Evolutionary conservation across 139 green algal species (phyloP).

Genomic region (Closterium sp.): DNA sequence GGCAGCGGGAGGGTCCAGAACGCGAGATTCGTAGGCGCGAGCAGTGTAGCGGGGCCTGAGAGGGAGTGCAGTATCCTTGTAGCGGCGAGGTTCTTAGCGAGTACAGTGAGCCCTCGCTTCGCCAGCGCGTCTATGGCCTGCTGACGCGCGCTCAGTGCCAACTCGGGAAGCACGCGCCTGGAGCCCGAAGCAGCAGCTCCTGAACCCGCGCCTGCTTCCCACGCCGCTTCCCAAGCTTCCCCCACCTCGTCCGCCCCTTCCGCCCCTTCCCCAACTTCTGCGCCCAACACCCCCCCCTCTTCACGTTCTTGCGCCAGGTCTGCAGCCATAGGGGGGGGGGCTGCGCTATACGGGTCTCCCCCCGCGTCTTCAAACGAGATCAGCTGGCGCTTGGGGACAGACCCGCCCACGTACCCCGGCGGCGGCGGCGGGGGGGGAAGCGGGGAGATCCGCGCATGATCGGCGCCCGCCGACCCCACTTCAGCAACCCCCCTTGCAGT

Average conservation of each 20-base stretch:
- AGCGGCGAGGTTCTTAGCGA: background rate
- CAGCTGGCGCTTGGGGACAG: background rate
- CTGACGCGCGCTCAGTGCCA: background rate
- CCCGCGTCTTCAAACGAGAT: background rate
- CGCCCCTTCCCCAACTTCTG: too few species aligned
- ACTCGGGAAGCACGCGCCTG: background rate
- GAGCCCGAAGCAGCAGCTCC: background rate
- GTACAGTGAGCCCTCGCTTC: background rate
- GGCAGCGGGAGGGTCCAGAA: background rate
- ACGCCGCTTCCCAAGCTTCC: background rate
- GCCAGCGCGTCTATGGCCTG: background rate
- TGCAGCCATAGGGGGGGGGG: background rate
- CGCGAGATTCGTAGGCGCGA: background rate
- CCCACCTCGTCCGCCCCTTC: background rate
- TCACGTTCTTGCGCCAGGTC: background rate
- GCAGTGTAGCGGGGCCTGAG: background rate
- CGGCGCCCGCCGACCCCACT: too few species aligned
- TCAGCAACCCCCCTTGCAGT: too few species aligned
- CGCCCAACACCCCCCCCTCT: background rate
- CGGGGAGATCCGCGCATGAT: too few species aligned
- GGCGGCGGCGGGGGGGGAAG: background rate
- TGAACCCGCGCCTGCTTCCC: background rate
- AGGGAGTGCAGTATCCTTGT: background rate
- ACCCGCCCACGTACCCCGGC: background rate
- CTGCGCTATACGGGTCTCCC: background rate